Evolutionary conservation across 805 yeast genomes (phyloP).

Genomic region (Diddensiella santjacobensis): DNA sequence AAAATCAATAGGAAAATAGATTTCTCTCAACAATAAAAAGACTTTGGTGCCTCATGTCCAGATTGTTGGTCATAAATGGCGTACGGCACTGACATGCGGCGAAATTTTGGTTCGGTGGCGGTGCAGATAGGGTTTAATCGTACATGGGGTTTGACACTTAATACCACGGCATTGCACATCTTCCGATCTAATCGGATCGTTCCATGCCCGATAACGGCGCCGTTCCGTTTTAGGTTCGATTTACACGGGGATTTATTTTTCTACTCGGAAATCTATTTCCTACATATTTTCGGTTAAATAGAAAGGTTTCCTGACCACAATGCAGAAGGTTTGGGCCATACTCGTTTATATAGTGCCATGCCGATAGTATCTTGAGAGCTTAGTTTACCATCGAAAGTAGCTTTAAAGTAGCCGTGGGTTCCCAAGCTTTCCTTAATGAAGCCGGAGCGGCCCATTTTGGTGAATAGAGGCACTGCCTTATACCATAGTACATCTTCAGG

Average conservation of each 20-base stretch:
- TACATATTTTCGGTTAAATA: not conserved
- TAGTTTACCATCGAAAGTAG: constrained; percentile 86
- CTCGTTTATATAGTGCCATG: constrained; percentile 89
- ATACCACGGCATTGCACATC: not conserved
- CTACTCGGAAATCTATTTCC: no score
- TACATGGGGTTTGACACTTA: not conserved
- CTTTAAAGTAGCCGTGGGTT: constrained; percentile 97
- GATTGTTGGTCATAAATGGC: no score
- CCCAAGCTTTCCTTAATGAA: constrained; percentile 93
- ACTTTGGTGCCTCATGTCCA: no score
- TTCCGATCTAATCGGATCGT: no score
- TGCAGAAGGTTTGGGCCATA: constrained; percentile 65
- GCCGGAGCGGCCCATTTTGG: constrained; percentile 90
- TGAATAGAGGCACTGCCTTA: constrained; percentile 87
- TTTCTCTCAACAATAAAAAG: no score
- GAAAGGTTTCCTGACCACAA: constrained; percentile 15
- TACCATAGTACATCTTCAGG: constrained; percentile 83
- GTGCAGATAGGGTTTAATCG: no score
- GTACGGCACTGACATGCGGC: not conserved
- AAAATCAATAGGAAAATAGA: no score
- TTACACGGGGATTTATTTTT: no score
- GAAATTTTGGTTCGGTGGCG: no score
- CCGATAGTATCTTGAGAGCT: constrained; percentile 90
- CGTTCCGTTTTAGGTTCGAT: no score
- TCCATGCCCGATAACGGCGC: no score